These are phyloP conservation scores for Sclerotinia borealis DNA, from an alignment of 2,329 filamentous ascomycete species.

Conservation along the genomic window DNA sequence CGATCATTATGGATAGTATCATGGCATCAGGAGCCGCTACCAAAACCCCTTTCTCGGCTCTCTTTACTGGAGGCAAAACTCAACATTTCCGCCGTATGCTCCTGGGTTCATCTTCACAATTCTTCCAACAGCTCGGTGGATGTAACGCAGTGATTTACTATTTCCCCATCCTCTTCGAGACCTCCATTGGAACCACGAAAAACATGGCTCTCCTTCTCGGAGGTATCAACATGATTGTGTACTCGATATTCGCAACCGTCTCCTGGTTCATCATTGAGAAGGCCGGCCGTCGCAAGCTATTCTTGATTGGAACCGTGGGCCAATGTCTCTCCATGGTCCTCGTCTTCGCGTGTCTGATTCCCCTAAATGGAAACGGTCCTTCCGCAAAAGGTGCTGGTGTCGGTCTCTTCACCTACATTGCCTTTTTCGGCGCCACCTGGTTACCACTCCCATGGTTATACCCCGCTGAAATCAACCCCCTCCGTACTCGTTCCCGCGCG, in stretches of 20 bases:
- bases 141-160: slow-evolving; percentile 43
- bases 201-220: slow-evolving; percentile 48
- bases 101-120: slow-evolving; percentile 44
- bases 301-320: slow-evolving; percentile 62
- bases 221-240: slow-evolving; percentile 51
- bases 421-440: slow-evolving; percentile 55
- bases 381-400: slow-evolving; percentile 37
- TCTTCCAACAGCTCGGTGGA: slow-evolving; percentile 47
- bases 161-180: slow-evolving; percentile 46
- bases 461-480: slow-evolving; percentile 54
- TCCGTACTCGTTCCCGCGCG: slow-evolving; percentile 54
- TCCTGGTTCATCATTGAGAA: slow-evolving; percentile 50
- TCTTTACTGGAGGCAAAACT: slow-evolving; percentile 47
- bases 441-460: slow-evolving; percentile 58
- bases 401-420: slow-evolving; percentile 58
- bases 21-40: slow-evolving; percentile 31
- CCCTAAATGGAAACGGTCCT: slow-evolving; percentile 22
- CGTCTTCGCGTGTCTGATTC: slow-evolving; percentile 35
- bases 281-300: slow-evolving; percentile 63
- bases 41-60: slow-evolving; percentile 34
- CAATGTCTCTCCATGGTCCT: slow-evolving; percentile 63
- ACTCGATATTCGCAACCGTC: slow-evolving; percentile 45
- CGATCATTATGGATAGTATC: slow-evolving; percentile 35
- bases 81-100: slow-evolving; percentile 50
- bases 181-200: slow-evolving; percentile 40